Conservation (phyloP, 164 flowering plant species). For the Echeveria elegans region DNA sequence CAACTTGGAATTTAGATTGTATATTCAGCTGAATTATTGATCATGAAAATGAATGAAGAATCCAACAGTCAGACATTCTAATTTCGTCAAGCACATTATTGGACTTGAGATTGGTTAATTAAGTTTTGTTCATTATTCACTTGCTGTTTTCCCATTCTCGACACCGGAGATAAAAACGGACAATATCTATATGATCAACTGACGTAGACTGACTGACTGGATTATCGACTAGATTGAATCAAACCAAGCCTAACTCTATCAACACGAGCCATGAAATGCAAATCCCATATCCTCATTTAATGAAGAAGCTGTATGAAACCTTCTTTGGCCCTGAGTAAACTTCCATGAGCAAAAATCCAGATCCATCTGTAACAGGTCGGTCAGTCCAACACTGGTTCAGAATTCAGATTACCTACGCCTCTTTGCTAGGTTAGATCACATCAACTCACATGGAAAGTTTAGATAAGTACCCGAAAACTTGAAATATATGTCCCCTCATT, state of each 20-base stretch:
- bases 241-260: neutral
- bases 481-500: neutral
- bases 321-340: neutral
- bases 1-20: too few species aligned
- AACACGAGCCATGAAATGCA: neutral
- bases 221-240: too few species aligned
- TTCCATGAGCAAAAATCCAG: neutral
- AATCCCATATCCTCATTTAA: neutral
- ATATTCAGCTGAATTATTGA: too few species aligned
- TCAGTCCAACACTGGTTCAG: neutral
- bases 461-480: neutral
- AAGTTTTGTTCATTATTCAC: too few species aligned
- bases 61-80: too few species aligned
- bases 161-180: too few species aligned
- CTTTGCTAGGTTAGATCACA: neutral
- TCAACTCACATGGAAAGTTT: neutral
- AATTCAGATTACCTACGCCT: neutral
- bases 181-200: too few species aligned
- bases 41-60: too few species aligned
- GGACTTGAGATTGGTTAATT: too few species aligned
- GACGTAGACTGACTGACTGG: too few species aligned
- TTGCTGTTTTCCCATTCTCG: too few species aligned
- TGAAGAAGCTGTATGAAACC: neutral
- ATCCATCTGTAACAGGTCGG: neutral
- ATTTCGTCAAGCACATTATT: too few species aligned